phyloP scores from a whole-genome alignment of 371 early-diverging fungal species.

The Lichtheimia ornata region DNA sequence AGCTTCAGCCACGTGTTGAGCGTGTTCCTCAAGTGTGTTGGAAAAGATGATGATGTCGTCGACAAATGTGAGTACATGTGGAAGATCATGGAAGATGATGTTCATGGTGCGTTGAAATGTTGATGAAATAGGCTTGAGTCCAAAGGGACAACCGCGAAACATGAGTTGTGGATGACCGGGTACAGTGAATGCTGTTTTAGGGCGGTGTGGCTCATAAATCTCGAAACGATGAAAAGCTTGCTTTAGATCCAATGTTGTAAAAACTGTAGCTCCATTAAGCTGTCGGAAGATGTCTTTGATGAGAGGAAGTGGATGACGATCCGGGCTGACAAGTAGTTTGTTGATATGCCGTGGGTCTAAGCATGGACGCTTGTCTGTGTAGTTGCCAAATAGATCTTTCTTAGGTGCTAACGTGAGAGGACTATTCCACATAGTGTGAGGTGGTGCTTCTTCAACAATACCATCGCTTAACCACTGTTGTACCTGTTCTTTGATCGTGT shows the following conservation, averaged over 20 bases:
- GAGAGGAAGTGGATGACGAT: conserved; percentile 25
- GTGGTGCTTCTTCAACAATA: neutral
- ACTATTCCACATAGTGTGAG: conserved; percentile 17
- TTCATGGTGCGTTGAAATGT: conserved; percentile 24
- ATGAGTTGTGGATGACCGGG: conserved; percentile 1
- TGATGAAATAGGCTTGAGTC: conserved; percentile 25
- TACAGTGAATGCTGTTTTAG: neutral
- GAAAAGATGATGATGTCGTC: conserved; percentile 16
- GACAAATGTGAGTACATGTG: conserved; percentile 1
- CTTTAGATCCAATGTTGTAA: conserved; percentile 24
- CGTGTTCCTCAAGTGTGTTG: conserved; percentile 6
- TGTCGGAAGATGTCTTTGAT: conserved; percentile 14
- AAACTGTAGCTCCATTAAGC: conserved; percentile 15
- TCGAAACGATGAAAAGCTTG: conserved; percentile 30
- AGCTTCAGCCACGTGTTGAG: conserved; percentile 9
- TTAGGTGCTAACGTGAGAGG: conserved; percentile 24
- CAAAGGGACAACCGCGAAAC: conserved; percentile 26
- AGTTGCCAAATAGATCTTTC: conserved; percentile 21
- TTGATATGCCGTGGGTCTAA: conserved; percentile 28
- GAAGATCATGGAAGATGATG: neutral
- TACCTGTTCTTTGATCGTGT: conserved; percentile 6
- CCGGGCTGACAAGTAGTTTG: conserved; percentile 8
- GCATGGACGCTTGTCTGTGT: conserved; percentile 14
- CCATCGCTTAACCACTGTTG: conserved; percentile 8
- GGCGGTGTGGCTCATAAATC: conserved; percentile 19